Percentiles rank a stretch among this genome's conserved stretches.
phyloP scores from a whole-genome alignment of 2,329 filamentous ascomycete genomes.

The Fusarium sp. region DNA sequence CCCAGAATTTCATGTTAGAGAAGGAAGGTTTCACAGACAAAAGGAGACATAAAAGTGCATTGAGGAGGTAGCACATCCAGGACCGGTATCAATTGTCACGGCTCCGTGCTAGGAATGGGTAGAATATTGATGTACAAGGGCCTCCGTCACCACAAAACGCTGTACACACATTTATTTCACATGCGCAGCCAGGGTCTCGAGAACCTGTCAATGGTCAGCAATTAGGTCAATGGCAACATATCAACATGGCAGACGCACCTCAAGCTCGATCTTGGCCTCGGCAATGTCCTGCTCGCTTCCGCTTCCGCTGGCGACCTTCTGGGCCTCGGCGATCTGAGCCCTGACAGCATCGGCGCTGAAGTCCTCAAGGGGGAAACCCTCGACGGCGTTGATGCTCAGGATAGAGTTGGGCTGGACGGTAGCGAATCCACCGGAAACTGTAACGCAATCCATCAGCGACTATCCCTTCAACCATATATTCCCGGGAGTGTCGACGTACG shows the following conservation, averaged over 20 bases:
- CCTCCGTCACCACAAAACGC: constrained; percentile 56
- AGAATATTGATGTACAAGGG: constrained; percentile 57
- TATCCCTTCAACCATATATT: constrained; percentile 8
- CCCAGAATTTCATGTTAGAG: neutral
- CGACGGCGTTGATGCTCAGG: constrained; percentile 98
- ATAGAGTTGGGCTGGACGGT: constrained; percentile 94
- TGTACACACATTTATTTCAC: constrained; percentile 78
- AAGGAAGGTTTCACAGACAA: constrained; percentile 33
- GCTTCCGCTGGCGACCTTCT: constrained; percentile 90
- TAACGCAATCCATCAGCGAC: constrained; percentile 35
- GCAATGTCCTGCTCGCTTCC: constrained; percentile 98
- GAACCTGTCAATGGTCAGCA: constrained; percentile 69
- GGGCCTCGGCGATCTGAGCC: constrained; percentile 91
- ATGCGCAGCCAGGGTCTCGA: constrained; percentile 84
- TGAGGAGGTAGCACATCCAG: constrained; percentile 44
- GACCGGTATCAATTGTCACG: constrained; percentile 52
- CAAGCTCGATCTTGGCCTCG: constrained; percentile 98
- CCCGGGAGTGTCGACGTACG: constrained; percentile 70
- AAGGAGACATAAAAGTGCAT: constrained; percentile 24
- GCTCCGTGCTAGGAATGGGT: constrained; percentile 50
- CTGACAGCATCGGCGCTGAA: constrained; percentile 93
- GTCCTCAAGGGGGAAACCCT: constrained; percentile 94
- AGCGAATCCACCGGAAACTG: constrained; percentile 97
- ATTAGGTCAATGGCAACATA: neutral
- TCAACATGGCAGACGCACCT: constrained; percentile 68